phyloP scores from a whole-genome alignment of 108 stramenopile species.

The Bacterosira constricta region DNA sequence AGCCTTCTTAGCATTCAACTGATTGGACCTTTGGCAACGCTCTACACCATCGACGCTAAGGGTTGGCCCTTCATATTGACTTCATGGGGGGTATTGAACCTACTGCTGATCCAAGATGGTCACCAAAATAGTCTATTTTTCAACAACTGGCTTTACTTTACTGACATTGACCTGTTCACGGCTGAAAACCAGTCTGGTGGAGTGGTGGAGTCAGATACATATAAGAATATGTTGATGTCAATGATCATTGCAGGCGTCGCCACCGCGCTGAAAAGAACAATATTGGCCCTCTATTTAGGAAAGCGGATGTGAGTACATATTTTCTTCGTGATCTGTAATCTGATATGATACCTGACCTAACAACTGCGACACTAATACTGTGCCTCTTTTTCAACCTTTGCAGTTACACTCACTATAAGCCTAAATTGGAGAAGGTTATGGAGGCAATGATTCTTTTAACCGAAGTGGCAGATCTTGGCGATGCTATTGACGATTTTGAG shows the following conservation, averaged over 20 bases:
- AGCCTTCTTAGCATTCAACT: constrained; percentile 45
- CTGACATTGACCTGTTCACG: constrained; percentile 58
- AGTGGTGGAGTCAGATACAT: constrained; percentile 57
- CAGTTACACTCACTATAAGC: constrained; percentile 48
- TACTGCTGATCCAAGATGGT: constrained; percentile 61
- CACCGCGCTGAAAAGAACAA: constrained; percentile 65
- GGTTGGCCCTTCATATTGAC: constrained; percentile 77
- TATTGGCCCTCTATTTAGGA: constrained; percentile 68
- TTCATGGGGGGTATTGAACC: constrained; percentile 66
- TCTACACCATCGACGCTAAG: constrained; percentile 70
- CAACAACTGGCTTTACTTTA: constrained; percentile 69
- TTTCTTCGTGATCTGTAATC: too few species aligned
- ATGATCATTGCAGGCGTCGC: constrained; percentile 69
- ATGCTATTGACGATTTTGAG: constrained; percentile 38
- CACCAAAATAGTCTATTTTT: constrained; percentile 27
- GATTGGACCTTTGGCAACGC: constrained; percentile 72
- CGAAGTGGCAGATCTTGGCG: constrained; percentile 71
- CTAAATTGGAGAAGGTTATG: constrained; percentile 54
- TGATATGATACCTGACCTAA: too few species aligned
- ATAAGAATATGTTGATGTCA: constrained; percentile 59
- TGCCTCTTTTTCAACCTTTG: background rate
- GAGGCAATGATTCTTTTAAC: constrained; percentile 56
- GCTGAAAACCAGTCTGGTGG: constrained; percentile 49
- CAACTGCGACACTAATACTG: background rate
- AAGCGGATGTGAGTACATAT: constrained; percentile 50